These are phyloP conservation scores for Myxozyma sirexii DNA, from an alignment of 805 yeast species.

Conservation along the genomic window DNA sequence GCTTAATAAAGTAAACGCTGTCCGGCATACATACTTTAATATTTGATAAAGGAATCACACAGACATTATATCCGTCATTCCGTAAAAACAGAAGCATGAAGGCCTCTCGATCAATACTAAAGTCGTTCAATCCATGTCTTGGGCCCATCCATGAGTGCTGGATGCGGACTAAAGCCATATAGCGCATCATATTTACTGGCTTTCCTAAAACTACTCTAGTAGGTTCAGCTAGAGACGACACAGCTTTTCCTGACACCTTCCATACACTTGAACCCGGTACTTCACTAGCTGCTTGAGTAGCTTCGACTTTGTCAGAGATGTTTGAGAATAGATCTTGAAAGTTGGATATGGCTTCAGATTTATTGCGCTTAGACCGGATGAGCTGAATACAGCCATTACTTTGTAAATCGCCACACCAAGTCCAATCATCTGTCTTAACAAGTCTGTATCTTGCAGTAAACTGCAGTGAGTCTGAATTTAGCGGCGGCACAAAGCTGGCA, in stretches of 20 bases:
- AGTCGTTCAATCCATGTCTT: conserved; percentile 21
- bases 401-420: conserved; percentile 24
- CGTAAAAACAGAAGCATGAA: conserved; percentile 29
- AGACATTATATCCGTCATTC: conserved; percentile 36
- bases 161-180: conserved; percentile 25
- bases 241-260: conserved; percentile 17
- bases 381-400: conserved; percentile 23
- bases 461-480: conserved; percentile 10
- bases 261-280: conserved; percentile 21
- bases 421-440: conserved; percentile 11
- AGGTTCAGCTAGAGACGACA: conserved; percentile 2
- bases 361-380: neutral
- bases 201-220: conserved; percentile 13
- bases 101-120: conserved; percentile 23
- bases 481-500: conserved; percentile 26
- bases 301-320: conserved; percentile 3
- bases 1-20: neutral
- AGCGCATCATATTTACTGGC: conserved; percentile 21
- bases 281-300: conserved; percentile 16
- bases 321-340: conserved; percentile 16
- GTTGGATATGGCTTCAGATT: neutral
- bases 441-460: conserved; percentile 32
- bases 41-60: conserved; percentile 36
- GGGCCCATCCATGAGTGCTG: conserved; percentile 32
- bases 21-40: conserved; percentile 15